These are phyloP conservation scores for Coniochaeta sp. DNA, from an alignment of 2,329 filamentous ascomycete species.

Conservation along the genomic window DNA sequence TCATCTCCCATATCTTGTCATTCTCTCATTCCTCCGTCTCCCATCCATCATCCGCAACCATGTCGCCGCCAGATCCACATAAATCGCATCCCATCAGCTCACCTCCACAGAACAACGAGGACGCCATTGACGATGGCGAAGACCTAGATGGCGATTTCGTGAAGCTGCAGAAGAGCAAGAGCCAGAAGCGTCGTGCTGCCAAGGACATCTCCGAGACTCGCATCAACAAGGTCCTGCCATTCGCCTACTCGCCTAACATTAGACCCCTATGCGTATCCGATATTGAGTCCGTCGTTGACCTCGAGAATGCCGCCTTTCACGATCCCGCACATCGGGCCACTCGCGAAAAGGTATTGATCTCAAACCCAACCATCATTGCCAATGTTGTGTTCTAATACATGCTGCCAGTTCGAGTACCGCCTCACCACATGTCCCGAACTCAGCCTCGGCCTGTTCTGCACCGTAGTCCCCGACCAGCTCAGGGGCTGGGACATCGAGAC, in stretches of 20 bases:
- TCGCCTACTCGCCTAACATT: conserved; percentile 65
- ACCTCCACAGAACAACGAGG: conserved; percentile 4
- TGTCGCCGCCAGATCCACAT: conserved; percentile 6
- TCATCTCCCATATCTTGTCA: background rate
- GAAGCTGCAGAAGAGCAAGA: conserved; percentile 29
- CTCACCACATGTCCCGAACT: conserved; percentile 69
- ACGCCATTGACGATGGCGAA: conserved; percentile 20
- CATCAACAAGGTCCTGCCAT: conserved; percentile 39
- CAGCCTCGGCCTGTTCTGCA: conserved; percentile 73
- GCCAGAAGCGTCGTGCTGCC: conserved; percentile 29
- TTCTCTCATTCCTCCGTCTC: background rate
- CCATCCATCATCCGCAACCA: conserved; percentile 4
- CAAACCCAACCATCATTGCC: background rate
- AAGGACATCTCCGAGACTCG: conserved; percentile 24
- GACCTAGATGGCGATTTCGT: conserved; percentile 23
- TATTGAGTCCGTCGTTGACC: conserved; percentile 48
- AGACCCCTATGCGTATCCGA: conserved; percentile 64
- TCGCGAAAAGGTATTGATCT: conserved; percentile 41
- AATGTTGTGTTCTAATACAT: background rate
- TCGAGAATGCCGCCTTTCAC: conserved; percentile 49
- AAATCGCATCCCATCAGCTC: background rate
- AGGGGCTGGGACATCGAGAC: conserved; percentile 46
- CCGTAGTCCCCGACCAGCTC: conserved; percentile 39
- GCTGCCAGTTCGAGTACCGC: conserved; percentile 65
- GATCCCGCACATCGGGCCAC: conserved; percentile 42